Conservation (phyloP, 73 alveolate genomes). For the Effrenium voratum region DNA sequence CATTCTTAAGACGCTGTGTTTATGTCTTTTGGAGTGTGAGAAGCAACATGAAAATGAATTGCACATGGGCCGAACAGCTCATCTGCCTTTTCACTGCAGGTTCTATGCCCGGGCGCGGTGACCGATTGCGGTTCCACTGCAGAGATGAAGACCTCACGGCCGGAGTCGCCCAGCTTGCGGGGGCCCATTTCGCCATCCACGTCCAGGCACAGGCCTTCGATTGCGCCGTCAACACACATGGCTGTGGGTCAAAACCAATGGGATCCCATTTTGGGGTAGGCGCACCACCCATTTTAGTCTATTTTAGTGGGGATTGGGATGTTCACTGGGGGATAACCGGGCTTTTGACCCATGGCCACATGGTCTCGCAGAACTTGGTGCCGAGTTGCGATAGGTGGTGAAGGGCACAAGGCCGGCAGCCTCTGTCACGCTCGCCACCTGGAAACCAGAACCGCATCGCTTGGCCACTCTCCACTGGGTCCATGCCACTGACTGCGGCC, state of each 20-base stretch:
- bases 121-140: background rate
- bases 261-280: too few relatives aligned
- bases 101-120: too few relatives aligned
- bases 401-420: slow-evolving; percentile 29
- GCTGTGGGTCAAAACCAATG: too few relatives aligned
- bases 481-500: background rate
- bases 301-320: too few relatives aligned
- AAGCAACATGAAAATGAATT: too few relatives aligned
- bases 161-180: background rate
- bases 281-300: too few relatives aligned
- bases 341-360: too few relatives aligned
- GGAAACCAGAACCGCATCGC: background rate
- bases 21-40: too few relatives aligned
- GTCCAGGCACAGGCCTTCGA: background rate
- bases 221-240: background rate
- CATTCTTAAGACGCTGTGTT: too few relatives aligned
- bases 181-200: slow-evolving; percentile 26
- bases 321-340: too few relatives aligned
- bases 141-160: slow-evolving; percentile 18
- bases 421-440: slow-evolving; percentile 5
- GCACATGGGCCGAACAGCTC: too few relatives aligned
- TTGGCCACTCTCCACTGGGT: background rate
- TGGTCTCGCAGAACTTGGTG: background rate
- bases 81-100: too few relatives aligned
- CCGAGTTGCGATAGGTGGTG: background rate